Base-by-base conservation (phyloP, 139 green algal species). In the Klebsormidium nitens region DNA sequence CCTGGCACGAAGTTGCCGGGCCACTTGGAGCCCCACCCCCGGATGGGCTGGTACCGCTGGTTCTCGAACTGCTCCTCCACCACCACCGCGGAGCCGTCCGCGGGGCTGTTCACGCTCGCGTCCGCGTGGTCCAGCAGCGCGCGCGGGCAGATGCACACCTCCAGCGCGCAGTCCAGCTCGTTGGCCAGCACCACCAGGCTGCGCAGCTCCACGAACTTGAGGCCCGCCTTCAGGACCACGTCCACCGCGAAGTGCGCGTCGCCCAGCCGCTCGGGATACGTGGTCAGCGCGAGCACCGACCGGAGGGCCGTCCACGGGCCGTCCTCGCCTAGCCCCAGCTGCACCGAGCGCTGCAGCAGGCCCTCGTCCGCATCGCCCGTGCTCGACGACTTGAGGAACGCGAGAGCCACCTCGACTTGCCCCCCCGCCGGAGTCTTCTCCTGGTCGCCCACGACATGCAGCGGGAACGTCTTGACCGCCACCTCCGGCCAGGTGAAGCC, bases 31-130 rank as follows among this genome's bases (percentile, higher is more conserved):
- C 76, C 76, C 74, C 74, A 91, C 38, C 85, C 82, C 14, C 58
- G 34, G 2, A 89, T 40, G 0, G 81, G 83, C n/a, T 87, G 66
- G 72, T 83, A 90, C 2, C 90, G 77, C 83, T 95, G 79, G 57
- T 94, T 90, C 83, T 96, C 90, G 72, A 90, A 95, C 57, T 91
- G 75, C 64, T 91, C 84, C 59, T 91, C 89, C 56, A 88, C 87
- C 3, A 86, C 64, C 14, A 64, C 66, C 5, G 81, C 72, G 1
- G 36, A n/a, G 14, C n/a, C n/a, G 14, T 44, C 14, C 31, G 38
- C 11, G 14, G 35, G 29, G 29, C 48, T 44, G 19, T 38, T 14
- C 35, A 19, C 28, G 5, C 29, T 23, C 39, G 5, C 39, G 1
- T 72, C 69, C 5, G 36, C 62, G 6, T 42, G 29, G 47, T 63